Percentiles rank a stretch among this genome's conserved stretches.
Conservation (phyloP, 306 rosid species). For the Trichosanthes cucumerina region DNA sequence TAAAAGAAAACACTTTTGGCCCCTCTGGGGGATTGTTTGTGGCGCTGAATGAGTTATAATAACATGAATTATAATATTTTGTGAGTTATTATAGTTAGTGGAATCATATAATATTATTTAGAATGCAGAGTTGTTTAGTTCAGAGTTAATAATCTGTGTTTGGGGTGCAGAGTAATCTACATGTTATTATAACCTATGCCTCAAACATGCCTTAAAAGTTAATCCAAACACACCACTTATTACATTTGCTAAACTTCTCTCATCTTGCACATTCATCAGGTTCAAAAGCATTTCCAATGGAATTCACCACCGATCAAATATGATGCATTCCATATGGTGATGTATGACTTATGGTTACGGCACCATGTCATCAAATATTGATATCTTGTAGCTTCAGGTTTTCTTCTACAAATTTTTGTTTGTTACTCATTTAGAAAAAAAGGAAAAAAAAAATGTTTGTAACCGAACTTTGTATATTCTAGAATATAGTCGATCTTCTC, state of each 20-base stretch:
- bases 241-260: not conserved
- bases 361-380: constrained; percentile 72
- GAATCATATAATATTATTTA: too few species aligned
- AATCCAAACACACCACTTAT: not conserved
- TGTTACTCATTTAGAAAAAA: constrained; percentile 8
- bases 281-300: constrained; percentile 94
- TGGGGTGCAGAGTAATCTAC: too few species aligned
- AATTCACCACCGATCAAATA: constrained; percentile 66
- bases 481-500: constrained; percentile 5
- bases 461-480: constrained; percentile 41
- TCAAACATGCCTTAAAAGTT: not conserved
- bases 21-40: too few species aligned
- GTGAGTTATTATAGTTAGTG: too few species aligned
- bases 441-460: not conserved
- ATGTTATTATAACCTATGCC: too few species aligned
- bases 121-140: too few species aligned
- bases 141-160: too few species aligned
- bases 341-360: constrained; percentile 94
- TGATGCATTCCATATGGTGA: constrained; percentile 93
- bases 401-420: constrained; percentile 22
- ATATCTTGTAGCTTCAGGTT: constrained; percentile 15
- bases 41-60: too few species aligned
- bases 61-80: too few species aligned
- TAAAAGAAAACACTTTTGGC: not conserved
- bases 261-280: constrained; percentile 38